phyloP scores from a whole-genome alignment of 148 eudicot genomes.

The Silene latifolia region DNA sequence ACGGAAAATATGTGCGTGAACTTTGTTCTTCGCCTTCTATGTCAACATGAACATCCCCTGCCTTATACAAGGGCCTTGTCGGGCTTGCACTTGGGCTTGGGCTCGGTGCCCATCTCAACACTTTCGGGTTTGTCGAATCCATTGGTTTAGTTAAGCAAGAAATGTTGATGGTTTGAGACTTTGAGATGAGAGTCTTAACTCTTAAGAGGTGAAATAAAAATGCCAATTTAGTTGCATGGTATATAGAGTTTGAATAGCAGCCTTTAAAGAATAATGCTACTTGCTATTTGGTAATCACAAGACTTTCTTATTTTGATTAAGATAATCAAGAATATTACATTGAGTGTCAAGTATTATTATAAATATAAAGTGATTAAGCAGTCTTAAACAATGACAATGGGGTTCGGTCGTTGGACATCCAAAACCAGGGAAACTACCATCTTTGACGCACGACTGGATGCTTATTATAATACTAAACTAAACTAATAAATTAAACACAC shows the following conservation, averaged over 20 bases:
- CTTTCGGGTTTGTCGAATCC: conserved; percentile 2
- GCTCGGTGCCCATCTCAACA: conserved; percentile 40
- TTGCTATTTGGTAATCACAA: neutral
- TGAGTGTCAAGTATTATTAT: too few species aligned
- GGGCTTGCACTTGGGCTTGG: conserved; percentile 54
- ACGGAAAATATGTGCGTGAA: conserved; percentile 23
- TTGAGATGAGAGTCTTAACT: too few species aligned
- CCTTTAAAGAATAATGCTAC: neutral
- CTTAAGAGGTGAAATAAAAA: too few species aligned
- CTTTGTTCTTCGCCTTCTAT: neutral
- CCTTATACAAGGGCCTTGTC: conserved; percentile 16
- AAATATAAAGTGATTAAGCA: too few species aligned
- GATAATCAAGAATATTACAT: neutral
- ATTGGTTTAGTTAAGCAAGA: neutral
- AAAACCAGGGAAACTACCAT: neutral
- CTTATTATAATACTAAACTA: neutral
- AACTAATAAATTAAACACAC: too few species aligned
- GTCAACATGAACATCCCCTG: neutral
- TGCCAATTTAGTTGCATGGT: neutral
- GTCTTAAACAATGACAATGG: too few species aligned
- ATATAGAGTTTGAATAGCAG: neutral
- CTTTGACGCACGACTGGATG: neutral
- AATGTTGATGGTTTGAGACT: neutral
- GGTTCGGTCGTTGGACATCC: too few species aligned
- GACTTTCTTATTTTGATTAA: neutral